Evolutionary conservation across 2,329 filamentous ascomycete species (phyloP), one percentile per base, ranked within the genome.

Genomic region (Cytospora piceae): DNA sequence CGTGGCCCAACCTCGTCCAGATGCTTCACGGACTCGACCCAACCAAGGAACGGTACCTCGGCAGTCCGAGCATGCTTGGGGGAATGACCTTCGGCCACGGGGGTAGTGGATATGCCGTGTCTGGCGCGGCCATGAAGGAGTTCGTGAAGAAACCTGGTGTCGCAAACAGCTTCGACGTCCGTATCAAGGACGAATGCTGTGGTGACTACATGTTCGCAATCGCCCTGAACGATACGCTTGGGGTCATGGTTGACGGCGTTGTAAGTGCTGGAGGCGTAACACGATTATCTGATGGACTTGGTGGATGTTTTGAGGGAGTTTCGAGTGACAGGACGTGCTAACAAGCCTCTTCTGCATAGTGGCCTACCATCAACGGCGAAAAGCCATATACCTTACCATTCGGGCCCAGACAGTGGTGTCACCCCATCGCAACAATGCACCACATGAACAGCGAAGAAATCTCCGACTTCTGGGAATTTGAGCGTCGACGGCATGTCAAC

Each of bases 391-490:
- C 79, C 1, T 72, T 86, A n/a, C 78, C 80, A 1, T 85, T 79
- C 66, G 76, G 77, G 46, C 69, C 74, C 1, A 74, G 73, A n/a
- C 77, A 83, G 67, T 87, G 84, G 83, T 87, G 84, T 72, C 81
- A 85, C 58, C 82, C 84, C 11, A 77, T 85, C 54, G 77, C 81
- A 2, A 85, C 84, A 6, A 85, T 87, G 83, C 83, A 85, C 71
- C 83, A 85, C 72, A 77, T 84, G 68, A 77, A 77, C 24, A 77
- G 79, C 67, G 78, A 84, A 64, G 85, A 86, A 62, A 75, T 85
- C 4, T 81, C 79, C 29, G 75, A 75, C 12, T 77, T 86, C 51
- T 84, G 80, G 78, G 77, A 81, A n/a, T 85, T 81, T 70, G 84
- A 87, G 71, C 76, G 76, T 68, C 72, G 73, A 39, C 77, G 77